Evolutionary conservation across 345 rosid species (phyloP).

Genomic region (Aethionema arabicum): DNA sequence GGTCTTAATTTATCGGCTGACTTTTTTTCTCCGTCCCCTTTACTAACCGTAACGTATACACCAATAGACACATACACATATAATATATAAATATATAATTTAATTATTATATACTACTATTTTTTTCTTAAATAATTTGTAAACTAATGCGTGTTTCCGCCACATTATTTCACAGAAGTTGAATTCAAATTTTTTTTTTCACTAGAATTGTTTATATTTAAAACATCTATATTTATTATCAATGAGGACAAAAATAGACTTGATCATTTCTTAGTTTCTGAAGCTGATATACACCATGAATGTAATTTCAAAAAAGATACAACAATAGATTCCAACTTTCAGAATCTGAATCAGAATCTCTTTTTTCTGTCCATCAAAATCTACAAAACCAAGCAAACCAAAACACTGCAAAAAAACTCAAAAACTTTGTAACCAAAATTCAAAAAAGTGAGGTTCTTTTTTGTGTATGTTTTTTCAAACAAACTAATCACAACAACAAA

Average conservation of each 20-base stretch:
- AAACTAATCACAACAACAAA: constrained; percentile 51
- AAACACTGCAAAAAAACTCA: constrained; percentile 2
- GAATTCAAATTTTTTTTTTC: too few relatives aligned
- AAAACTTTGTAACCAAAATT: not conserved
- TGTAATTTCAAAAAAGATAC: constrained; percentile 16
- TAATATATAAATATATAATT: too few relatives aligned
- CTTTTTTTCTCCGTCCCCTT: not conserved
- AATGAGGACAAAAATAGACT: too few relatives aligned
- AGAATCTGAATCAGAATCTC: constrained; percentile 6
- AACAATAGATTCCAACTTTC: constrained; percentile 6
- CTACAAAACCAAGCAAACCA: constrained; percentile 18
- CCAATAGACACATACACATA: too few relatives aligned
- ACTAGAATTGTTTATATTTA: too few relatives aligned
- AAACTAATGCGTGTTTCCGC: too few relatives aligned
- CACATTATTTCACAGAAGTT: too few relatives aligned
- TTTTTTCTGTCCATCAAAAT: constrained; percentile 31
- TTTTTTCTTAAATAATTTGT: too few relatives aligned
- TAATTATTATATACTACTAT: too few relatives aligned
- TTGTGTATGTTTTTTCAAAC: constrained; percentile 20
- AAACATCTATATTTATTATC: too few relatives aligned
- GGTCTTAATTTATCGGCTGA: constrained; percentile 25
- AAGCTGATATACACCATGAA: constrained; percentile 8
- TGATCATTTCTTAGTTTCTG: too few relatives aligned
- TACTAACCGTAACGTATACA: not conserved
- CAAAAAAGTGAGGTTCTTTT: constrained; percentile 10